Evolutionary conservation across 148 eudicot species (phyloP), one percentile per base, ranked within the genome.

Genomic region (Pouteria glomerata): DNA sequence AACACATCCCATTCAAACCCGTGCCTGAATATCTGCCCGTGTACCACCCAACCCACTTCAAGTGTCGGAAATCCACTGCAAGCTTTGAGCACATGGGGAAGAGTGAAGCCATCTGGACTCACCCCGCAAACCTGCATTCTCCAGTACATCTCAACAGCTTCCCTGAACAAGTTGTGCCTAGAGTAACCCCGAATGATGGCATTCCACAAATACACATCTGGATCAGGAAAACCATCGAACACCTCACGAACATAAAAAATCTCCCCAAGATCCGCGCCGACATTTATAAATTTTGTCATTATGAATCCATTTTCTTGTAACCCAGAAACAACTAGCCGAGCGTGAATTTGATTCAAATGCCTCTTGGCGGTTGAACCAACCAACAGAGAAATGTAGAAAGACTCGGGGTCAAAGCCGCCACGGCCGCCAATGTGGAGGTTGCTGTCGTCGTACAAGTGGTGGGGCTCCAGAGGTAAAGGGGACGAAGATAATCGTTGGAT

Each of bases 201-300:
- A 61, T 87, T 87, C 89, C 89, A 89, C 71, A 85, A 19, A 53
- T 78, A 78, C 57, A 83, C 86, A 79, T 80, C 73, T 35, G 82
- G 89, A 8, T 85, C 77, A 42, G 88, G 85, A 79, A 82, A 82
- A 74, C 71, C 74, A 67, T 89, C 95, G 52, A 89, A 89, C 88
- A 89, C 53, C 19, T 83, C 58, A 48, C 80, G 86, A 18, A 86
- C 95, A 80, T 83, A 83, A 0, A 37, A 27, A 61, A 85, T 66
- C 50, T 85, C 81, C 29, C 83, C 84, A 12, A 82, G 52, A 30
- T 76, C 73, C 0, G 73, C 68, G 57, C 78, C 47, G 0, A 63
- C 78, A n/a, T 83, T 70, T 1, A 89, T 77, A 41, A 89, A 82
- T 64, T 87, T 85, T 16, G 89, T 80, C 0, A 85, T 57, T 55